Conservation (phyloP, 1,284 basidiomycete genomes). For the Pyrrhoderma noxium region DNA sequence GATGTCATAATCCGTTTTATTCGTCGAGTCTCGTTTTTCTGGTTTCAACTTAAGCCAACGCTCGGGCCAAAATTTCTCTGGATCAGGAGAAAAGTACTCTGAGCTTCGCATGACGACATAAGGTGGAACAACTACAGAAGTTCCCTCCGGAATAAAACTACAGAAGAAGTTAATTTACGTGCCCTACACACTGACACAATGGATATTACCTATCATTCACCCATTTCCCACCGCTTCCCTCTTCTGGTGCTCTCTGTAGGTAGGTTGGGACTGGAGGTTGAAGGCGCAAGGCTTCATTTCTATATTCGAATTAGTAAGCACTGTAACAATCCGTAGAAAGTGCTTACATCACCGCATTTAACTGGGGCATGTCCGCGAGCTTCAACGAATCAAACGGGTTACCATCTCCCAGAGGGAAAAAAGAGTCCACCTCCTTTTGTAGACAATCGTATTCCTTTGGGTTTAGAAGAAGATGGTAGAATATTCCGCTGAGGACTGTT, state of each 20-base stretch:
- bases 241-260: constrained; percentile 9
- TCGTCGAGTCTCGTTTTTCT: constrained; percentile 1
- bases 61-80: constrained; percentile 36
- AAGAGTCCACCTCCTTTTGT: constrained; percentile 26
- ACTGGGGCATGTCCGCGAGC: constrained; percentile 25
- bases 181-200: neutral
- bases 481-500: constrained; percentile 26
- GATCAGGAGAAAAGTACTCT: constrained; percentile 33
- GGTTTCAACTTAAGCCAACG: constrained; percentile 29
- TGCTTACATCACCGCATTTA: constrained; percentile 29
- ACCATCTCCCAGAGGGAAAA: constrained; percentile 18
- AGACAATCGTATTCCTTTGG: constrained; percentile 25
- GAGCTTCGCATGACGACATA: constrained; percentile 40
- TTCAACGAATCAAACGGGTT: constrained; percentile 18
- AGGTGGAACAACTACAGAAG: constrained; percentile 37
- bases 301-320: neutral
- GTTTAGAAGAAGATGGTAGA: constrained; percentile 28
- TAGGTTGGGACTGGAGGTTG: constrained; percentile 6
- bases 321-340: neutral
- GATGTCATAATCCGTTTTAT: neutral
- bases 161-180: neutral
- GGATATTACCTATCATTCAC: neutral
- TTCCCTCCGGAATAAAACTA: constrained; percentile 45
- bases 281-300: constrained; percentile 15
- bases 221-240: constrained; percentile 5